A percentile compares a stretch with the other conserved stretches of the same genome.
Evolutionary conservation across 1,139 yeast genomes (phyloP).

Genomic region (Yamadazyma sp.): DNA sequence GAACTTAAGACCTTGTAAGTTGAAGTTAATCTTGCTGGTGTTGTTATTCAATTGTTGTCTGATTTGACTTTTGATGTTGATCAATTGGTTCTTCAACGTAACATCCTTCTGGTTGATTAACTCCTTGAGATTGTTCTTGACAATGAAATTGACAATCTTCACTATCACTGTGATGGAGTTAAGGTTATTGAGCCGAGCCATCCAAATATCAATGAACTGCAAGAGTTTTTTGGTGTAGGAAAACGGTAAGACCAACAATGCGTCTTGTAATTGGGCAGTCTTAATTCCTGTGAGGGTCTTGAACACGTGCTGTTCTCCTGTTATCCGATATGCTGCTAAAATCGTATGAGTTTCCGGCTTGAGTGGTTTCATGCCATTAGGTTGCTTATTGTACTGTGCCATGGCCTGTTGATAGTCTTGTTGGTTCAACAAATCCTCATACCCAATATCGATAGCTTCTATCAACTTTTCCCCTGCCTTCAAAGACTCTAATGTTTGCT

Average conservation of each 20-base stretch:
- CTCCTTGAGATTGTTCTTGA: constrained; percentile 76
- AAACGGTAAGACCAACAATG: constrained; percentile 85
- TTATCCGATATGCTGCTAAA: constrained; percentile 64
- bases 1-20: constrained; percentile 78
- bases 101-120: constrained; percentile 65
- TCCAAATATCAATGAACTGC: constrained; percentile 75
- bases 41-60: constrained; percentile 53
- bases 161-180: constrained; percentile 65
- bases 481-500: constrained; percentile 86
- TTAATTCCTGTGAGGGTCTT: constrained; percentile 67
- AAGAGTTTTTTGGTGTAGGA: constrained; percentile 74
- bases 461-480: constrained; percentile 92
- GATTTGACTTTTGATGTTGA: constrained; percentile 56
- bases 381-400: constrained; percentile 36
- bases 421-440: constrained; percentile 62
- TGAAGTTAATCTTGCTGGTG: constrained; percentile 72
- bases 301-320: constrained; percentile 79
- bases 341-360: constrained; percentile 70
- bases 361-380: constrained; percentile 45
- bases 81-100: constrained; percentile 56
- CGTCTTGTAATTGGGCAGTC: constrained; percentile 88
- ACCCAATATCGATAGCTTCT: constrained; percentile 89
- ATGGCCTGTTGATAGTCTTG: constrained; percentile 44
- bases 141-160: constrained; percentile 69
- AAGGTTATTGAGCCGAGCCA: constrained; percentile 45